phyloP scores from a whole-genome alignment of 306 rosid genomes.

The Purshia tridentata region DNA sequence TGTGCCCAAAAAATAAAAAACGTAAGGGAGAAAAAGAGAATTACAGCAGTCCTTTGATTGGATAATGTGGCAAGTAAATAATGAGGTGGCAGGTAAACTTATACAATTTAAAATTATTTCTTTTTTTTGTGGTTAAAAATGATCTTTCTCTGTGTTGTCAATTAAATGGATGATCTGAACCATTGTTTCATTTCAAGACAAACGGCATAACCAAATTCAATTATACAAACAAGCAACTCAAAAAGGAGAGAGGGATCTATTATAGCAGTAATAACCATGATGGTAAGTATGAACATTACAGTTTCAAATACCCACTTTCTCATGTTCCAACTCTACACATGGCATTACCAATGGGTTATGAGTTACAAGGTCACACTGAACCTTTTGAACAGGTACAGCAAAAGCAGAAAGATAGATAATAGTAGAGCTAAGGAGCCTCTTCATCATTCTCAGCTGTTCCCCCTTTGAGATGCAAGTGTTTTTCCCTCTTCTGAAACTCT shows the following conservation, averaged over 20 bases:
- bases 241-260: neutral
- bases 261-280: neutral
- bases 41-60: too few relatives aligned
- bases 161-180: too few relatives aligned
- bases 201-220: neutral
- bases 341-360: neutral
- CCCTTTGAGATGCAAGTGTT: constrained; percentile 95
- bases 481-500: constrained; percentile 91
- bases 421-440: constrained; percentile 33
- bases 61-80: too few relatives aligned
- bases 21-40: too few relatives aligned
- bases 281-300: neutral
- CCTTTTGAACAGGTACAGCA: neutral
- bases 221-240: neutral
- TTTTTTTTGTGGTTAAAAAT: too few relatives aligned
- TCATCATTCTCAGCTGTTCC: constrained; percentile 77
- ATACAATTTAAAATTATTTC: too few relatives aligned
- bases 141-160: too few relatives aligned
- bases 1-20: too few relatives aligned
- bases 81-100: too few relatives aligned
- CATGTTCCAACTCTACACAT: neutral
- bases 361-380: constrained; percentile 1
- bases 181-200: neutral
- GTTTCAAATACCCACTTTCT: neutral
- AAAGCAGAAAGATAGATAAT: neutral